A percentile compares a stretch with the other conserved stretches of the same genome.
These are phyloP conservation scores for Tulasnella sp. DNA, from an alignment of 768 basidiomycete species.

Conservation along the genomic window DNA sequence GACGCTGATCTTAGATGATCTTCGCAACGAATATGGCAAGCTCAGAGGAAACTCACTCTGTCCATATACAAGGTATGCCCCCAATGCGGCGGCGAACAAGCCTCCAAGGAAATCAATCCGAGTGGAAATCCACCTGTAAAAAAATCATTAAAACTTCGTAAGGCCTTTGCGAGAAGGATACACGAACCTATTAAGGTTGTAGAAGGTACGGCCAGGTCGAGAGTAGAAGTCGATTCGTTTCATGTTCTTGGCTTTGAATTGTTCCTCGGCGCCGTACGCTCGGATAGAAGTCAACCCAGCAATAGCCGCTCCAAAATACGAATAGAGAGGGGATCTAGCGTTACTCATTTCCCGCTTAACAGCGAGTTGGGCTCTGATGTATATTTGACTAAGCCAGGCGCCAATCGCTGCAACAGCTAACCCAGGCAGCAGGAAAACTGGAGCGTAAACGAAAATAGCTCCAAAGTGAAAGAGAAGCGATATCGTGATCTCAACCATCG, in stretches of 20 bases:
- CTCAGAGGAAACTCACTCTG: slow-evolving; percentile 21
- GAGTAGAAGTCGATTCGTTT: slow-evolving; percentile 60
- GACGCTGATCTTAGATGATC: background rate
- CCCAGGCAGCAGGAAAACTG: slow-evolving; percentile 38
- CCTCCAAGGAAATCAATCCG: slow-evolving; percentile 64
- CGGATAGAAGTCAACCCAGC: slow-evolving; percentile 44
- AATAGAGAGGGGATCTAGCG: slow-evolving; percentile 46
- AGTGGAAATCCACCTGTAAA: slow-evolving; percentile 52
- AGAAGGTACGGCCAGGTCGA: slow-evolving; percentile 53
- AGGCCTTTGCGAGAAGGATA: too few species aligned
- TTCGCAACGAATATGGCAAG: background rate
- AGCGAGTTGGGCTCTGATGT: slow-evolving; percentile 47
- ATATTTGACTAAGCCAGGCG: slow-evolving; percentile 44
- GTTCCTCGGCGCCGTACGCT: slow-evolving; percentile 46
- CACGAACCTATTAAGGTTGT: slow-evolving; percentile 55
- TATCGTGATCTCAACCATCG: slow-evolving; percentile 33
- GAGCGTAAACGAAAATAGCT: slow-evolving; percentile 38
- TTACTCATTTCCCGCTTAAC: slow-evolving; percentile 49
- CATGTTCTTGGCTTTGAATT: slow-evolving; percentile 43
- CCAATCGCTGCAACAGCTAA: slow-evolving; percentile 40
- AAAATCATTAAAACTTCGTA: background rate
- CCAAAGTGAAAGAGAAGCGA: slow-evolving; percentile 39
- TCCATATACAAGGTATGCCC: slow-evolving; percentile 61
- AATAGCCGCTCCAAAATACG: slow-evolving; percentile 45
- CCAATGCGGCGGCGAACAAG: slow-evolving; percentile 58